phyloP scores from a whole-genome alignment of 1,284 basidiomycete genomes.

The Ceratobasidium sp. region DNA sequence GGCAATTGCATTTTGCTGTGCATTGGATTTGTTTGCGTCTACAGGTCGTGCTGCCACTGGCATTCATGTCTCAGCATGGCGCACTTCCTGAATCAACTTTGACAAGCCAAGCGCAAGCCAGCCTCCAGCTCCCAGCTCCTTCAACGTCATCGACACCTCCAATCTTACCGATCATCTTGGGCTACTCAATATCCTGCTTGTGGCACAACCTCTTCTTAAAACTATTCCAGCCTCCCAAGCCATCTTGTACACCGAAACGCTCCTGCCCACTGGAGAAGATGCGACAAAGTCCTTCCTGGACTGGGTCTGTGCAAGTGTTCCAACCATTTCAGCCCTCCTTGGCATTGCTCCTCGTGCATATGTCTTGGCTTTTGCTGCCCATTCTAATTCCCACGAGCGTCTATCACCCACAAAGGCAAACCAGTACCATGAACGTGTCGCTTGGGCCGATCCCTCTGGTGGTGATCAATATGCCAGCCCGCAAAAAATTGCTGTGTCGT shows the following conservation, averaged over 20 bases:
- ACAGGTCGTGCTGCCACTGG: not conserved
- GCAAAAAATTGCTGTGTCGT: not conserved
- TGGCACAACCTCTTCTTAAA: slow-evolving; percentile 18
- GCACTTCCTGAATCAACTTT: slow-evolving; percentile 9
- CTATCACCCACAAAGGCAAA: not conserved
- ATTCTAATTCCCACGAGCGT: slow-evolving; percentile 23
- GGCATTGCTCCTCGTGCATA: slow-evolving; percentile 25
- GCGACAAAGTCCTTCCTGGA: not conserved
- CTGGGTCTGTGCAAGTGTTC: slow-evolving; percentile 15
- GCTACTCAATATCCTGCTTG: slow-evolving; percentile 20
- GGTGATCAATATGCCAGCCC: slow-evolving; percentile 10
- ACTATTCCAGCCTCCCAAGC: not conserved
- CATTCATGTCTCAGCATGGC: slow-evolving; percentile 9
- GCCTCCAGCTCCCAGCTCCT: not conserved
- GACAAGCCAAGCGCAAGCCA: not conserved
- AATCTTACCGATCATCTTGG: slow-evolving; percentile 28
- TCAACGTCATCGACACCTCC: slow-evolving; percentile 36
- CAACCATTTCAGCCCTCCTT: slow-evolving; percentile 10
- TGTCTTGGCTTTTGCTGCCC: slow-evolving; percentile 3
- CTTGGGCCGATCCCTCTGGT: slow-evolving; percentile 20
- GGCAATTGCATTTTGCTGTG: slow-evolving; percentile 23
- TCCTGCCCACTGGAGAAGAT: slow-evolving; percentile 5
- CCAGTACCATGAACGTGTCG: slow-evolving; percentile 29
- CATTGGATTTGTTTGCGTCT: not conserved
- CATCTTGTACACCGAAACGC: slow-evolving; percentile 27